A percentile compares a stretch with the other conserved stretches of the same genome.
Conservation (phyloP, 2,329 filamentous ascomycete genomes). For the Phaeosphaeria sp. region DNA sequence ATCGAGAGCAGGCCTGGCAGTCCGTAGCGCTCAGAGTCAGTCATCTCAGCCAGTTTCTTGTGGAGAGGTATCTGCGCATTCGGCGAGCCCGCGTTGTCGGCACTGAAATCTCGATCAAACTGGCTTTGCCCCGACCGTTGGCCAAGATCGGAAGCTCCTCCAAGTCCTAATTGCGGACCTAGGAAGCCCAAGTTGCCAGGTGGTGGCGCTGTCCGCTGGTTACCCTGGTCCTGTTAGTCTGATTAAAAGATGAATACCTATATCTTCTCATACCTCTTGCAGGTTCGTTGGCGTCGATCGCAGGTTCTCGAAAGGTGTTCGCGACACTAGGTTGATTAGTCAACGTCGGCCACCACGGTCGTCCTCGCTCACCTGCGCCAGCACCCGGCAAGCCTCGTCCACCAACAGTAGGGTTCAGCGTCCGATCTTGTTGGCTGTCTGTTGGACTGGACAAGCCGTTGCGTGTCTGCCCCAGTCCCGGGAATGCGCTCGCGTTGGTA, state of each 20-base stretch:
- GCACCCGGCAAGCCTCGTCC: conserved; percentile 34
- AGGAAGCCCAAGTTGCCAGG: conserved; percentile 39
- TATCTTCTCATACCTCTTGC: conserved; percentile 36
- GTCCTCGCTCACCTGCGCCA: neutral
- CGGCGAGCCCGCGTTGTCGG: conserved; percentile 37
- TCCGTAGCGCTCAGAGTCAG: conserved; percentile 65
- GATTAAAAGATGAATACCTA: neutral
- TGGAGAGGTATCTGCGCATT: conserved; percentile 46
- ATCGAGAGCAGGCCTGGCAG: conserved; percentile 65
- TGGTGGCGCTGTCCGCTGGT: conserved; percentile 33
- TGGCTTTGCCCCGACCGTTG: conserved; percentile 40
- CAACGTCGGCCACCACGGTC: neutral
- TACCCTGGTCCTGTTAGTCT: conserved; percentile 6
- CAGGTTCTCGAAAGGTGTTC: conserved; percentile 42
- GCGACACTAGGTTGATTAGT: conserved; percentile 22
- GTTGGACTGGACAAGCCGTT: conserved; percentile 52
- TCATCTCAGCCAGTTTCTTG: conserved; percentile 63
- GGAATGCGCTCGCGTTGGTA: conserved; percentile 47
- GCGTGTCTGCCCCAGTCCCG: conserved; percentile 52
- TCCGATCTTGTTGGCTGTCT: conserved; percentile 45
- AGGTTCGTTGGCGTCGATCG: conserved; percentile 31
- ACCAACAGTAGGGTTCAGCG: conserved; percentile 38
- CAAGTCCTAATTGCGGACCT: conserved; percentile 35
- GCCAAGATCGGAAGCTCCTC: conserved; percentile 26
- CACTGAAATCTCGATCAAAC: conserved; percentile 42